These are phyloP conservation scores for Blastobotrys arbuscula DNA, from an alignment of 1,139 yeast genomes.

Conservation along the genomic window DNA sequence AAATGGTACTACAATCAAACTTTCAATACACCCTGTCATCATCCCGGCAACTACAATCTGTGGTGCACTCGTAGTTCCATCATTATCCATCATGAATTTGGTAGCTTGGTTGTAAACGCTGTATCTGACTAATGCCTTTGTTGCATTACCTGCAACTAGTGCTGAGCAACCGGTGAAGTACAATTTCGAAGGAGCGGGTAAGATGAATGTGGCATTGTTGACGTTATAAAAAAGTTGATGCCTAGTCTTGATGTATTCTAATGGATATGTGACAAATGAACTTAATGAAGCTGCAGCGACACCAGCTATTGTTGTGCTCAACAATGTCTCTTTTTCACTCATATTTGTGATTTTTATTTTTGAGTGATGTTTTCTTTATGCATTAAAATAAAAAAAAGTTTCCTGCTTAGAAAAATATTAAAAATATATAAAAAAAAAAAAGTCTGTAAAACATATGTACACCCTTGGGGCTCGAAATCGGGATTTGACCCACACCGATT, in stretches of 20 bases:
- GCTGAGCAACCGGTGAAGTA: conserved; percentile 76
- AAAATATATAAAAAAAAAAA: background rate
- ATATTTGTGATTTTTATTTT: background rate
- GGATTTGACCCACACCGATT: too few relatives aligned
- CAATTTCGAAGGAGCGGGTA: conserved; percentile 41
- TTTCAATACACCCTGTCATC: conserved; percentile 63
- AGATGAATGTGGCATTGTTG: conserved; percentile 37
- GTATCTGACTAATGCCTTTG: conserved; percentile 69
- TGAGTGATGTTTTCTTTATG: background rate
- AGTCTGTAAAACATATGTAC: too few relatives aligned
- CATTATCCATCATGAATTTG: conserved; percentile 53
- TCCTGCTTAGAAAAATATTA: background rate
- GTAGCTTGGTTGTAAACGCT: conserved; percentile 72
- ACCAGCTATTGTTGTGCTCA: conserved; percentile 69
- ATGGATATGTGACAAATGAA: conserved; percentile 71
- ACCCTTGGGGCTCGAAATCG: too few relatives aligned
- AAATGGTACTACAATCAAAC: conserved; percentile 81
- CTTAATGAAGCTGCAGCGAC: conserved; percentile 68
- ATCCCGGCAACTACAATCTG: conserved; percentile 64
- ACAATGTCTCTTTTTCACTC: conserved; percentile 23
- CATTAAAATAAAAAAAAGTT: too few relatives aligned
- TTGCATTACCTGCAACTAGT: conserved; percentile 64
- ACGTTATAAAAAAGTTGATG: conserved; percentile 52
- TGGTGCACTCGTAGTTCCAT: conserved; percentile 33
- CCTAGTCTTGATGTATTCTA: conserved; percentile 76